Conservation (phyloP, 31 red algal genomes). For the Asparagopsis taxiformis region DNA sequence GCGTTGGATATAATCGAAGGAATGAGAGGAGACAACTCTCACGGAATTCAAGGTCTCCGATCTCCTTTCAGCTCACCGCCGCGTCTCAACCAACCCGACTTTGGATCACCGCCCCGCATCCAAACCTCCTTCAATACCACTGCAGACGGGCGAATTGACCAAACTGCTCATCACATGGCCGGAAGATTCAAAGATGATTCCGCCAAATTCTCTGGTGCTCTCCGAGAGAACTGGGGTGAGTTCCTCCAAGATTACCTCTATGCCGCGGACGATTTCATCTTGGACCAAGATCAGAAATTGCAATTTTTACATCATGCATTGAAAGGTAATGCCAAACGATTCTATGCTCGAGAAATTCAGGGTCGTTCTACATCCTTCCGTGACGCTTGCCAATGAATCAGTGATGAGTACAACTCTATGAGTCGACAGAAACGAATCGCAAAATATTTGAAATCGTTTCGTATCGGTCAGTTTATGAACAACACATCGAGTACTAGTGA, state of each 20-base stretch:
- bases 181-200: neutral
- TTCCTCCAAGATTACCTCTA: neutral
- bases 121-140: no score
- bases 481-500: neutral
- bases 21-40: no score
- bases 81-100: no score
- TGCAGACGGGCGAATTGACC: no score
- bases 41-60: no score
- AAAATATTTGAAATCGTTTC: neutral
- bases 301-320: neutral
- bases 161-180: no score
- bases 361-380: neutral
- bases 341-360: neutral
- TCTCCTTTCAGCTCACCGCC: no score
- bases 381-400: neutral
- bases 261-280: neutral
- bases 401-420: neutral
- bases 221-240: neutral
- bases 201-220: neutral
- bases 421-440: neutral
- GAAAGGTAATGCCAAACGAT: neutral
- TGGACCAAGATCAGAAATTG: neutral
- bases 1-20: no score
- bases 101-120: no score
- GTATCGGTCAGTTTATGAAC: neutral